These are phyloP conservation scores for Nowakowskiella sp. DNA, from an alignment of 192 early-diverging fungal genomes.

Conservation along the genomic window DNA sequence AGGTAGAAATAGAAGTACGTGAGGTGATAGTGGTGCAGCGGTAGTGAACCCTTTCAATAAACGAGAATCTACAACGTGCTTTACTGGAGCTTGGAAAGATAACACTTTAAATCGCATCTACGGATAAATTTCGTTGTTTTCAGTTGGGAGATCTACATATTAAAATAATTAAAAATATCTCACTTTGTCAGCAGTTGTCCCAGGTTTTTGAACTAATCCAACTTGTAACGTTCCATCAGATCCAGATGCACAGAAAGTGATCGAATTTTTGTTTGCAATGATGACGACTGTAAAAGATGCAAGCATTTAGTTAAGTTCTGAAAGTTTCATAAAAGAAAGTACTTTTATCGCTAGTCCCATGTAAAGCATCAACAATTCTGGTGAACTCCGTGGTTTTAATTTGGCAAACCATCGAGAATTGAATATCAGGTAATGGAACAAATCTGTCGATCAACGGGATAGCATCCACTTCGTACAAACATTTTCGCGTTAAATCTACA, in stretches of 20 bases:
- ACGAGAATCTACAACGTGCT: slow-evolving; percentile 23
- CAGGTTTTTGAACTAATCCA: slow-evolving; percentile 26
- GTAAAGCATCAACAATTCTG: slow-evolving; percentile 20
- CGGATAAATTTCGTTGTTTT: neutral
- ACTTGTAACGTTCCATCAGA: slow-evolving; percentile 27
- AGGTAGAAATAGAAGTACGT: slow-evolving; percentile 19
- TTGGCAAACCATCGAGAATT: slow-evolving; percentile 22
- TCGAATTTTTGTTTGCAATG: slow-evolving; percentile 24
- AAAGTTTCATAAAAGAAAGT: neutral
- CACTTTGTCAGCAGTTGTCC: slow-evolving; percentile 4
- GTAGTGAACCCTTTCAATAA: slow-evolving; percentile 22
- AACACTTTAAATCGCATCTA: slow-evolving; percentile 28
- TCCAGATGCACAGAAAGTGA: slow-evolving; percentile 22
- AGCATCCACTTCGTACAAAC: slow-evolving; percentile 33
- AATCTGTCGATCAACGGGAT: slow-evolving; percentile 26
- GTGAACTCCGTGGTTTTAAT: slow-evolving; percentile 25
- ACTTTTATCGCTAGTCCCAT: slow-evolving; percentile 26
- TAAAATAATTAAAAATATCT: slow-evolving; percentile 8
- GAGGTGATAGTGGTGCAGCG: slow-evolving; percentile 21
- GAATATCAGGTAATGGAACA: slow-evolving; percentile 13
- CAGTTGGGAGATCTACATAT: neutral
- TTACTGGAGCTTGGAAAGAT: slow-evolving; percentile 6
- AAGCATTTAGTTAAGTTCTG: neutral
- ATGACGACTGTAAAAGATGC: slow-evolving; percentile 21
- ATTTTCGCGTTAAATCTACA: slow-evolving; percentile 22